Evolutionary conservation across 2,329 filamentous ascomycete genomes (phyloP), one percentile per base, ranked within the genome.

Genomic region (Botrytis aclada): DNA sequence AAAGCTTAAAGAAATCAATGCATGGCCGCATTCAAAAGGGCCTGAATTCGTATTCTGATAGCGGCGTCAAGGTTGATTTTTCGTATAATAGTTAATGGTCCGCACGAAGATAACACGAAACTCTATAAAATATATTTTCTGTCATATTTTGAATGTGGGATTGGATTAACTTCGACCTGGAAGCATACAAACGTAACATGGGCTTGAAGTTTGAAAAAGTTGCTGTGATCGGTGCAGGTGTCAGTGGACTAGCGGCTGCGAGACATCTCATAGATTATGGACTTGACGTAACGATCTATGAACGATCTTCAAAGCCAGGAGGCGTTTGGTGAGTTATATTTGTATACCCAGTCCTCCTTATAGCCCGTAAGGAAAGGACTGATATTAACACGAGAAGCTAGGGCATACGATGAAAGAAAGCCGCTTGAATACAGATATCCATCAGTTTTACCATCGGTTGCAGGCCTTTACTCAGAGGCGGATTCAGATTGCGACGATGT

Each of bases 221-320:
- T 4, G 85, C 84, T 16, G 82, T 87, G 1, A 84, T 87, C 61
- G 86, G 86, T 37, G 85, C 86, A n/a, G 85, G 86, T 5, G 84
- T 87, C 47, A 85, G 84, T 73, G 86, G 86, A 34, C 82, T 87
- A 9, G 81, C 82, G 2, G 80, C 84, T 62, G 85, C 84, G 43
- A 82, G 82, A 25, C 84, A 87, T 80, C 80, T 87, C n/a, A 80
- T 82, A 41, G 79, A 79, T 63, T 80, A 81, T 12, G 85, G 84
- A 0, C 71, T 86, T 7, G 82, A 88, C 14, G 85, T 88, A 1
- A 85, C 83, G 0, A 83, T 89, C 0, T 89, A 86, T 75, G 88
- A 90, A 74, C 82, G 88, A 71, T 85, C 83, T 7, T 81, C 81
- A 70, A 83, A 81, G 25, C 82, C 84, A n/a, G 88, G 88, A 3